Evolutionary conservation across 495 filamentous ascomycete genomes (phyloP), one percentile per base, ranked within the genome.

Genomic region (Tuber calosporum): DNA sequence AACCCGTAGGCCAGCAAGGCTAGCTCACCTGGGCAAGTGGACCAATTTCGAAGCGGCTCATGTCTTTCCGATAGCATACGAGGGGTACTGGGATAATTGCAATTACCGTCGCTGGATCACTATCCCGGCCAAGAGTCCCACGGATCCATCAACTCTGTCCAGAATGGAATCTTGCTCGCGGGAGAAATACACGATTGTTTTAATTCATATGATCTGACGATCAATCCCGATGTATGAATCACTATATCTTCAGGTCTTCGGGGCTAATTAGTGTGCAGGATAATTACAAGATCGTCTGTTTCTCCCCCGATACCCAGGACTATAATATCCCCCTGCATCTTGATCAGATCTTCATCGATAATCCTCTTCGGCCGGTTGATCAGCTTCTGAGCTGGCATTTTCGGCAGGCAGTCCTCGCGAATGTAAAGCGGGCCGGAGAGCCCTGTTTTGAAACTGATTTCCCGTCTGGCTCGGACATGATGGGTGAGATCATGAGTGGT

Each of bases 331-430:
- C 82, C 38, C 81, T 69, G 69, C 73, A 74, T 77, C 82, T 85
- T 41, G 82, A 85, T 74, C 77, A 79, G 74, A 73, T 68, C 45
- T 82, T 81, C 73, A 81, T 81, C n/a, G 75, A 80, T 69, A 73
- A 85, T 79, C 81, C 83, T 39, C 58, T 75, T 75, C 84, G n/a
- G n/a, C n/a, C n/a, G n/a, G n/a, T n/a, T n/a, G n/a, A n/a, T n/a
- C n/a, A n/a, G n/a, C n/a, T n/a, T 40, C 73, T 85, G 66, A 72
- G 82, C 41, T 85, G 83, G 84, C 83, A 85, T 73, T 85, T 85
- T 73, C 53, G 81, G 58, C 84, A 85, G 79, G 75, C 79, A 45
- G 79, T 84, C 38, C 74, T 84, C 43, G 77, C 75, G 6, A 83
- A 84, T 77, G 81, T 85, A 79, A 81, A 71, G 69, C 81, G 78